Evolutionary conservation across 768 basidiomycete species (phyloP).

Genomic region (Serendipita sp.): DNA sequence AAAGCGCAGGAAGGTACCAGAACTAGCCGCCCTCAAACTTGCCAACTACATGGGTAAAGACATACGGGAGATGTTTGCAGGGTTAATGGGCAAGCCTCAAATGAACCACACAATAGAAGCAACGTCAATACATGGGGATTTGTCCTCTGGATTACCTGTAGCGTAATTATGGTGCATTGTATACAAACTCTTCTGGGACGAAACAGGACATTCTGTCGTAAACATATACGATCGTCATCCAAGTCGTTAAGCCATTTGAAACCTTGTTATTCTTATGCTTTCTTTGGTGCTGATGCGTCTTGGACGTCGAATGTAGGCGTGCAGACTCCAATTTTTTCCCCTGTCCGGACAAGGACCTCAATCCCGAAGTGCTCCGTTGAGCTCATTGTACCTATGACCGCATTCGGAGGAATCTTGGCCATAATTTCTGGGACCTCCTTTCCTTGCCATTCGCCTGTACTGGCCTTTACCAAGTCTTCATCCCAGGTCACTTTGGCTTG

Average conservation of each 20-base stretch:
- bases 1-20: neutral
- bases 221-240: too few relatives aligned
- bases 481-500: conserved; percentile 18
- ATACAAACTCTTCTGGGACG: too few relatives aligned
- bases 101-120: too few relatives aligned
- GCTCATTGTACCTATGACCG: neutral
- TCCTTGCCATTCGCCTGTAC: conserved; percentile 4
- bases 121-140: too few relatives aligned
- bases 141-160: too few relatives aligned
- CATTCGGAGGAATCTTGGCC: neutral
- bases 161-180: too few relatives aligned
- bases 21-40: neutral
- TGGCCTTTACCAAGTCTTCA: conserved; percentile 10
- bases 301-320: neutral
- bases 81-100: neutral
- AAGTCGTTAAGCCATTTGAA: too few relatives aligned
- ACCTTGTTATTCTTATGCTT: too few relatives aligned
- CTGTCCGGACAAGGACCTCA: conserved; percentile 11
- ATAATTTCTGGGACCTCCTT: neutral
- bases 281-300: too few relatives aligned
- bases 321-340: conserved; percentile 11
- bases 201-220: too few relatives aligned
- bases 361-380: neutral
- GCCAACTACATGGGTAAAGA: neutral
- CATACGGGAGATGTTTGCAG: neutral